Percentiles rank a stretch among this genome's conserved stretches.
These are phyloP conservation scores for Scytalidium sp. DNA, from an alignment of 2,329 filamentous ascomycete species.

Conservation along the genomic window DNA sequence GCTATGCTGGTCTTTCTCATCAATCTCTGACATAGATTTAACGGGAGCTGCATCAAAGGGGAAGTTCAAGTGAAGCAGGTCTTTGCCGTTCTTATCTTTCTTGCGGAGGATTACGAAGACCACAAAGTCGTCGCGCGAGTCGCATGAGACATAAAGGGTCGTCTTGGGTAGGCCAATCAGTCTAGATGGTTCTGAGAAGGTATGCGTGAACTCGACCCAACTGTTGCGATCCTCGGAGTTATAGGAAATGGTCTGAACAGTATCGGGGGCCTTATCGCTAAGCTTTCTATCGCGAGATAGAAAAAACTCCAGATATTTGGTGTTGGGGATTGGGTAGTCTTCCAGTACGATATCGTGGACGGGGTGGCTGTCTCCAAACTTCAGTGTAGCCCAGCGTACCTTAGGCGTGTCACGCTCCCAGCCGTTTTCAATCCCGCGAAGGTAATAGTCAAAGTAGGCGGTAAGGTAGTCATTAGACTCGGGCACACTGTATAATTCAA, in stretches of 20 bases:
- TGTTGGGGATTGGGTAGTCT: conserved; percentile 32
- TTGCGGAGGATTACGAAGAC: conserved; percentile 44
- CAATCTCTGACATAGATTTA: conserved; percentile 26
- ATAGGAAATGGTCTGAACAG: conserved; percentile 22
- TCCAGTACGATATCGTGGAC: conserved; percentile 30
- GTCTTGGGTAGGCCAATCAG: conserved; percentile 46
- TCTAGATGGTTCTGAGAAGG: conserved; percentile 34
- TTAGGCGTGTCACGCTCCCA: conserved; percentile 43
- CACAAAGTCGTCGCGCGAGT: conserved; percentile 39
- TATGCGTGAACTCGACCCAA: conserved; percentile 38
- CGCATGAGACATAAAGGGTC: conserved; percentile 41
- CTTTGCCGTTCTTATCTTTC: conserved; percentile 39
- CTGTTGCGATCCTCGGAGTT: conserved; percentile 33
- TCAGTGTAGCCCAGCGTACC: conserved; percentile 34
- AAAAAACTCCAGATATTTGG: conserved; percentile 31
- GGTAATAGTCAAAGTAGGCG: conserved; percentile 43
- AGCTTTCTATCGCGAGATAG: conserved; percentile 13
- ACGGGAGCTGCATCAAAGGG: conserved; percentile 35
- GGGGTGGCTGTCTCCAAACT: conserved; percentile 20
- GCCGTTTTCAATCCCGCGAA: conserved; percentile 40
- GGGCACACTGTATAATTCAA: conserved; percentile 34
- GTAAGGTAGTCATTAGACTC: conserved; percentile 34
- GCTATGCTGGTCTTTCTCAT: not conserved
- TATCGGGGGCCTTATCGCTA: not conserved
- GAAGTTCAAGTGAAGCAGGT: conserved; percentile 32